Percentiles rank a stretch among this genome's conserved stretches.
Conservation (phyloP, 1,139 yeast genomes). For the Yamadazyma conglobata region DNA sequence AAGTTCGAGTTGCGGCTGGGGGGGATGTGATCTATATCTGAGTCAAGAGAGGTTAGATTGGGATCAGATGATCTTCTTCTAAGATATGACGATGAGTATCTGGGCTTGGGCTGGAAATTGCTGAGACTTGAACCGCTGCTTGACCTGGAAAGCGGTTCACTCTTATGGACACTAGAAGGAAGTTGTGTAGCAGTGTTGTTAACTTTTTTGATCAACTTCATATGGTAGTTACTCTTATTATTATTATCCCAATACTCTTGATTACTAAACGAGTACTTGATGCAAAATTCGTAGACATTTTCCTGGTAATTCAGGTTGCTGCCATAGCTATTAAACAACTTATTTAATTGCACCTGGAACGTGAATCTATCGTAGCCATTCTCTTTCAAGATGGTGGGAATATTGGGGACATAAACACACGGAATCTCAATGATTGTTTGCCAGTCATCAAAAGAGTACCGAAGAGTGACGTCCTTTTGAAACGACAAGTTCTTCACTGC, state of each 20-base stretch:
- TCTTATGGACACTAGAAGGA: background rate
- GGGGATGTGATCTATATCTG: slow-evolving; percentile 31
- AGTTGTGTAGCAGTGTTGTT: slow-evolving; percentile 1
- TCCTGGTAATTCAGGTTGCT: slow-evolving; percentile 16
- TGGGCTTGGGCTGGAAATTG: slow-evolving; percentile 23
- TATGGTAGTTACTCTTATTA: slow-evolving; percentile 51
- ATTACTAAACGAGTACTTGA: slow-evolving; percentile 48
- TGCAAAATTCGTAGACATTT: slow-evolving; percentile 47
- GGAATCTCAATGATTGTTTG: slow-evolving; percentile 65
- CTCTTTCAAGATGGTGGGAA: slow-evolving; percentile 48
- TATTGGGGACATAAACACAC: slow-evolving; percentile 59
- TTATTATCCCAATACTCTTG: slow-evolving; percentile 81
- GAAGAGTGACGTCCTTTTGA: slow-evolving; percentile 57
- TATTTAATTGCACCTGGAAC: slow-evolving; percentile 50
- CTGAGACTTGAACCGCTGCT: slow-evolving; percentile 1
- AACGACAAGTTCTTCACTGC: slow-evolving; percentile 70
- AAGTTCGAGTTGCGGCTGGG: too few relatives aligned
- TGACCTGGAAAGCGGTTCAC: slow-evolving; percentile 1
- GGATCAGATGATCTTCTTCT: slow-evolving; percentile 36
- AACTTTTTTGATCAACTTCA: slow-evolving; percentile 18
- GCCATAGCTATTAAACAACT: slow-evolving; percentile 21
- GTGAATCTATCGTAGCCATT: slow-evolving; percentile 56
- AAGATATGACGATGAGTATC: slow-evolving; percentile 38
- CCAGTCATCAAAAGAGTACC: slow-evolving; percentile 75
- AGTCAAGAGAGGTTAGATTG: slow-evolving; percentile 15